Percentiles rank a stretch among this genome's conserved stretches.
Evolutionary conservation across 2,329 filamentous ascomycete species (phyloP).

Genomic region (Trichoderma arundinaceum): DNA sequence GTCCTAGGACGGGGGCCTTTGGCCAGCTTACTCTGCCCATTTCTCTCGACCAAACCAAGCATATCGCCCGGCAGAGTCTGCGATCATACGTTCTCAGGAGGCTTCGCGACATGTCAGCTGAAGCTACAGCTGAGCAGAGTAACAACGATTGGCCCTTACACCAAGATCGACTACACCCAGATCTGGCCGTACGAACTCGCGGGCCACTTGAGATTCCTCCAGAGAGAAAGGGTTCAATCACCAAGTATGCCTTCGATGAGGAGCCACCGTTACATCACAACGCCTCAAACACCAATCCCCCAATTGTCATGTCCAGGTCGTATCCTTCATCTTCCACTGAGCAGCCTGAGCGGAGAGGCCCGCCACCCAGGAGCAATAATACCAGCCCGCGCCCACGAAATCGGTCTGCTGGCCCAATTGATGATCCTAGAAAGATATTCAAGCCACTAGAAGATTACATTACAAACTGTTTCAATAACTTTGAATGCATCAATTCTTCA

Average conservation of each 20-base stretch:
- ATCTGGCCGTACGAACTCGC: slow-evolving; percentile 14
- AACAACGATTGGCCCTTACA: slow-evolving; percentile 17
- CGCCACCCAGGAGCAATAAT: slow-evolving; percentile 30
- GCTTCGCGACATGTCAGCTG: slow-evolving; percentile 31
- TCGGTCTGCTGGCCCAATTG: slow-evolving; percentile 34
- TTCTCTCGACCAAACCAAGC: slow-evolving; percentile 45
- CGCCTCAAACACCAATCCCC: slow-evolving; percentile 36
- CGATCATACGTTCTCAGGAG: slow-evolving; percentile 41
- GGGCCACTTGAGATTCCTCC: slow-evolving; percentile 7
- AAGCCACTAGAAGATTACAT: slow-evolving; percentile 80
- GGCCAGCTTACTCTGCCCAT: slow-evolving; percentile 40
- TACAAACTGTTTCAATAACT: slow-evolving; percentile 63
- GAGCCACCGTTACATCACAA: slow-evolving; percentile 47
- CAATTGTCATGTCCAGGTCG: slow-evolving; percentile 42
- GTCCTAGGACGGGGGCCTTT: slow-evolving; percentile 25
- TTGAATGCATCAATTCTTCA: slow-evolving; percentile 75
- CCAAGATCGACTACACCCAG: slow-evolving; percentile 29
- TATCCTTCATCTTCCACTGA: slow-evolving; percentile 56
- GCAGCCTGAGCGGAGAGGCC: slow-evolving; percentile 39
- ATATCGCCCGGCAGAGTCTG: slow-evolving; percentile 44
- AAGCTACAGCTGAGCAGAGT: slow-evolving; percentile 31
- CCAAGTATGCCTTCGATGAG: slow-evolving; percentile 46
- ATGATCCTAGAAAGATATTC: slow-evolving; percentile 68
- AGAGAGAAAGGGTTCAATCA: slow-evolving; percentile 19
- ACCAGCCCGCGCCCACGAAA: slow-evolving; percentile 33